phyloP scores from a whole-genome alignment of 176 grass and related monocot species.

The Oryza australiensis region DNA sequence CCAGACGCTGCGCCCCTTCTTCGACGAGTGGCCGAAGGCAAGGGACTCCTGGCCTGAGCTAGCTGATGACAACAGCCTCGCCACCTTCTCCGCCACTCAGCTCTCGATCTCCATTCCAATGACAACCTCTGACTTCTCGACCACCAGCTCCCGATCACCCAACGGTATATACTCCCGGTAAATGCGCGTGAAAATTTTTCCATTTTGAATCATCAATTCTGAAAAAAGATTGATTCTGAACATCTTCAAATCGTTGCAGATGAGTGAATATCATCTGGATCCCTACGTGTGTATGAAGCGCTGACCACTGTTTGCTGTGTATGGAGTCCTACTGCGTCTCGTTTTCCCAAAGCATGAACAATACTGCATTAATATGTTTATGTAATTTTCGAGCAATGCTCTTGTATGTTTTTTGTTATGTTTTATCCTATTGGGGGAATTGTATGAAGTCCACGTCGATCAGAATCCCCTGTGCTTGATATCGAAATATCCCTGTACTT shows the following conservation, averaged over 20 bases:
- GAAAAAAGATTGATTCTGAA: neutral
- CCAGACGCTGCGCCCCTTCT: conserved; percentile 77
- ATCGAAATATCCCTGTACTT: neutral
- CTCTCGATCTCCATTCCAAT: conserved; percentile 90
- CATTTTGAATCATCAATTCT: neutral
- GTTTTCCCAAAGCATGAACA: neutral
- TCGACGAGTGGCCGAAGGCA: conserved; percentile 83
- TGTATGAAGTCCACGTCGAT: conserved; percentile 12
- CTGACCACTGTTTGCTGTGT: neutral
- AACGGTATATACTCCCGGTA: conserved; percentile 50
- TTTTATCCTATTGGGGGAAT: neutral
- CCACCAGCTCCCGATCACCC: conserved; percentile 62
- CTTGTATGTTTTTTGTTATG: conserved; percentile 5
- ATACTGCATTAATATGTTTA: neutral
- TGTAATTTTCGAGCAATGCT: conserved; percentile 25
- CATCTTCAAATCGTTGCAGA: conserved; percentile 27
- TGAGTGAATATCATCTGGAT: conserved; percentile 36
- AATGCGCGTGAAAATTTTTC: neutral
- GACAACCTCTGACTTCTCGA: conserved; percentile 70
- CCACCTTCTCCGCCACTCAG: conserved; percentile 70
- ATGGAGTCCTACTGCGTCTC: conserved; percentile 18
- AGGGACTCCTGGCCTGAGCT: conserved; percentile 70
- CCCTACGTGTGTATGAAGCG: neutral
- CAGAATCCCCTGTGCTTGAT: neutral
- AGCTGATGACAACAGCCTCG: conserved; percentile 45